phyloP scores from a whole-genome alignment of 1,139 yeast genomes.

The Williopsis jadinii region DNA sequence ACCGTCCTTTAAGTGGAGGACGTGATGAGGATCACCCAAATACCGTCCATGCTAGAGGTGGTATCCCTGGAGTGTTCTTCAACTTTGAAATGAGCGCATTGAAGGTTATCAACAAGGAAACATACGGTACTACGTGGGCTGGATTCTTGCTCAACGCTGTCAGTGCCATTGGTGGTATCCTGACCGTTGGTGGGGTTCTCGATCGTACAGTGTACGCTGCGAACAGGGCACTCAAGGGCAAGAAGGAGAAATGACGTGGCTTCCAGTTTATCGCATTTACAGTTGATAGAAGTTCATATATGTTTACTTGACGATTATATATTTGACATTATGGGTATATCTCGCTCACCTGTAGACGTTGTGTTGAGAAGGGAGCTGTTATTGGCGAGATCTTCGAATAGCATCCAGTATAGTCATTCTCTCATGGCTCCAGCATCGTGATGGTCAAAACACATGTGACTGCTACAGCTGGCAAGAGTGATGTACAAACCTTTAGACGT shows the following conservation, averaged over 20 bases:
- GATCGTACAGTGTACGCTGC: conserved; percentile 91
- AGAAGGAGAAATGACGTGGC: conserved; percentile 40
- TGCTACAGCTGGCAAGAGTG: too few relatives aligned
- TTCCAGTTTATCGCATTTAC: too few relatives aligned
- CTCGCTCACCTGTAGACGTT: too few relatives aligned
- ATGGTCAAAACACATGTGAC: too few relatives aligned
- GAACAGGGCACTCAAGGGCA: conserved; percentile 67
- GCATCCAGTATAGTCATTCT: too few relatives aligned
- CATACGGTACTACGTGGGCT: conserved; percentile 73
- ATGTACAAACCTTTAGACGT: too few relatives aligned
- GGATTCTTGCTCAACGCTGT: conserved; percentile 80
- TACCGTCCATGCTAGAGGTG: conserved; percentile 79
- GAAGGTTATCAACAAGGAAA: conserved; percentile 82
- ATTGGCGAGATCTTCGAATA: too few relatives aligned
- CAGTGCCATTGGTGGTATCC: conserved; percentile 87
- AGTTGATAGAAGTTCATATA: too few relatives aligned
- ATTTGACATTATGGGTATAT: too few relatives aligned
- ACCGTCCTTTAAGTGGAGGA: conserved; percentile 80
- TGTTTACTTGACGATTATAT: too few relatives aligned
- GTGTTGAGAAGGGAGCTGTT: too few relatives aligned
- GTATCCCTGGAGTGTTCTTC: conserved; percentile 84
- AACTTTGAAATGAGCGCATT: conserved; percentile 89
- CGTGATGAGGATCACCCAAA: conserved; percentile 86
- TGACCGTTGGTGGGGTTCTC: conserved; percentile 84
- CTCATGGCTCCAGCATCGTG: too few relatives aligned